Conservation (phyloP, 2,329 filamentous ascomycete genomes). For the Dactylellina sp. region DNA sequence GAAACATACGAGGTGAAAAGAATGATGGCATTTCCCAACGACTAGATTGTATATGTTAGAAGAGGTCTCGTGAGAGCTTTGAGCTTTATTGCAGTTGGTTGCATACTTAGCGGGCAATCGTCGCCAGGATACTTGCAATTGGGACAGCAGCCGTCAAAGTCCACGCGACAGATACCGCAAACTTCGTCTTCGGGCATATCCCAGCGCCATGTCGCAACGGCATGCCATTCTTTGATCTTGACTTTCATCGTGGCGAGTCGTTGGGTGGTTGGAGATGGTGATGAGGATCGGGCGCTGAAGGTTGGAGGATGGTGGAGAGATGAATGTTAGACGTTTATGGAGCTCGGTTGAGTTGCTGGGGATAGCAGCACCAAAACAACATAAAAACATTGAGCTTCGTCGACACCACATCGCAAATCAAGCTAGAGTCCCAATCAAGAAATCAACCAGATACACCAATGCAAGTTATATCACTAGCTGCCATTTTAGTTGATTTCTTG, state of each 20-base stretch:
- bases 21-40: constrained; percentile 95
- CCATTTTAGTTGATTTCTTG: too few species aligned
- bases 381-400: too few species aligned
- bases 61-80: neutral
- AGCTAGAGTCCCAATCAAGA: too few species aligned
- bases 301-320: neutral
- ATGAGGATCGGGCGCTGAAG: neutral
- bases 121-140: constrained; percentile 98
- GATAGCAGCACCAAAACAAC: neutral
- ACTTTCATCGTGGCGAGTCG: constrained; percentile 79
- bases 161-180: constrained; percentile 96
- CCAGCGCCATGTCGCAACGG: constrained; percentile 97
- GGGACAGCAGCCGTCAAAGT: constrained; percentile 97
- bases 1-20: constrained; percentile 88
- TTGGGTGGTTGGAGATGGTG: constrained; percentile 2
- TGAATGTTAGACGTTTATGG: neutral
- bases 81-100: constrained; percentile 9
- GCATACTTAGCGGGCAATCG: constrained; percentile 87
- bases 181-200: constrained; percentile 97
- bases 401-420: too few species aligned
- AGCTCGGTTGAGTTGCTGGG: neutral
- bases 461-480: too few species aligned
- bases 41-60: constrained; percentile 68
- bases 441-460: too few species aligned
- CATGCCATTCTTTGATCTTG: constrained; percentile 91